Evolutionary conservation across 1,139 yeast genomes (phyloP), one percentile per base, ranked within the genome.

Genomic region (Kurtzmaniella quercitrusa): DNA sequence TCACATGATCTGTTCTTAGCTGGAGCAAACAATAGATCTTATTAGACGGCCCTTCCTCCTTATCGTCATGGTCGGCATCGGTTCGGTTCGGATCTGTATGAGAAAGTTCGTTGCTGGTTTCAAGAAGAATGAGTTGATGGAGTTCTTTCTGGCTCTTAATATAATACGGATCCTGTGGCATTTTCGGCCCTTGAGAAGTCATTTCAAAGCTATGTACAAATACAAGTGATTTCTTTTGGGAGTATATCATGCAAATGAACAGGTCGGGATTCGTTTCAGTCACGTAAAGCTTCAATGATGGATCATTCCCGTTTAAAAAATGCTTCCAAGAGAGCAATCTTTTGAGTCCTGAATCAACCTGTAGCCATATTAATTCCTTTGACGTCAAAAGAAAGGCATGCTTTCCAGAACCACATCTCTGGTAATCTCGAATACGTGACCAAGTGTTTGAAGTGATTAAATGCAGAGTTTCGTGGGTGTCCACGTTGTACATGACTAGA

Each of bases 321-420:
- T 88, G 95, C 47, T 82, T 83, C 89, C 91, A 84, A 0, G 90
- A 76, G 2, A 87, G 54, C 8, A 79, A 48, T 46, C 85, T 68
- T 34, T 61, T 3, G 67, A 51, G 2, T 49, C 43, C 0, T 52
- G 48, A 2, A 1, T 46, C 42, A 1, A 68, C 49, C 40, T 66
- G 63, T 14, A 80, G 54, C 65, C 84, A 62, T 1, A 82, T 75
- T 11, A 84, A 46, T 55, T 85, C 93, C 49, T 73, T 78, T 1
- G 87, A 73, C 0, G 91, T 83, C 15, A 84, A 59, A 11, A 83
- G 48, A 34, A 82, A 69, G 11, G 70, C 65, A 42, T 59, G 56
- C 56, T 49, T 10, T 6, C 36, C 36, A 8, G 11, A 12, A 56
- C 58, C 14, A 39, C 43, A 17, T 51, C 53, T 50, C 24, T 50